Evolutionary conservation across 2,329 filamentous ascomycete genomes (phyloP), one percentile per base, ranked within the genome.

Genomic region (Seiridium cupressi): DNA sequence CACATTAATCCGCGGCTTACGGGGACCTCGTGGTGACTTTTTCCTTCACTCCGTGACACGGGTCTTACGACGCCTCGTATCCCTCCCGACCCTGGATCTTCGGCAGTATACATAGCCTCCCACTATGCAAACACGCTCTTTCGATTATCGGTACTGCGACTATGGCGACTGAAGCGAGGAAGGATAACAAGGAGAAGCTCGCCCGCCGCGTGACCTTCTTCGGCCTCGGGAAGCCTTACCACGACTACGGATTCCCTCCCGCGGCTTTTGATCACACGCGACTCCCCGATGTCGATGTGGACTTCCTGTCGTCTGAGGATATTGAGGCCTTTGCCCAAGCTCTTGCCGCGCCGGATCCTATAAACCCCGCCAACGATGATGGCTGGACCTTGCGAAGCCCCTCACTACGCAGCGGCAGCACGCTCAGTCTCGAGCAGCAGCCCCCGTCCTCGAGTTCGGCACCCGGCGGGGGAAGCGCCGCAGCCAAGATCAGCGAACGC

Each of bases 251-350:
- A 65, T 88, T 87, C 69, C 79, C 83, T 4, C 71, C 79, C 46
- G 81, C 88, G 64, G 85, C 84, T 51, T 93, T 89, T 76, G 89
- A 95, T 73, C 80, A 84, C 62, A 81, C 82, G 13, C 79, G 77
- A 44, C 82, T 97, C 26, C 93, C 93, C n/a, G 93, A 97, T 74
- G 86, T 82, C 74, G 84, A 93, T 72, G 83, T 84, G 69, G 87
- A 95, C 60, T 97, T 97, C 72, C 81, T 96, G 66, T 76, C 84
- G 49, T 80, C 88, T 46, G 86, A 86, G 61, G 89, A 96, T 70
- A 80, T 97, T 38, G 81, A 84, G 44, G 88, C 90, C 58, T 98
- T 98, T 73, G 88, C 90, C 62, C 86, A 85, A 61, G 94, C 94
- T 6, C 84, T 97, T 7, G 84, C 87, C n/a, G 91, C 91, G 1